Evolutionary conservation across 257 asterid species (phyloP), one percentile per base, ranked within the genome.

Genomic region (Penstemon davidsonii): DNA sequence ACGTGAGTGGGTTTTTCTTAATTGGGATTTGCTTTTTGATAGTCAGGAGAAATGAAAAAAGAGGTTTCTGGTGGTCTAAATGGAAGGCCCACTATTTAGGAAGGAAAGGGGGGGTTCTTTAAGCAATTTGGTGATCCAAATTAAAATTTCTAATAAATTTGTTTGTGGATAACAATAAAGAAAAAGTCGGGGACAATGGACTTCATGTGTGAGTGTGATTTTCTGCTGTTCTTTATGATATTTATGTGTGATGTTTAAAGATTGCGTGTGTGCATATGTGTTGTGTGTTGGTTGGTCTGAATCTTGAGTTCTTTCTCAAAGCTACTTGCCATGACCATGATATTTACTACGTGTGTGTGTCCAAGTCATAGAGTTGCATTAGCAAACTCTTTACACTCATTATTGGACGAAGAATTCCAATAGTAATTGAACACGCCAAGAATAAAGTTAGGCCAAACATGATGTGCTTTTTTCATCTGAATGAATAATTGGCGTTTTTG

Each of bases 131-230:
- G 3, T 4, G 0, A 5, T 4, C 8, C 38, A 41, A 41, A 15
- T 25, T 25, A 8, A 18, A 38, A 46, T 33, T 25, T 46, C 10
- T 10, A 53, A 45, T 45, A 4, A 36, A 25, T n/a, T 37, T n/a
- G 51, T 9, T 8, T 50, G 38, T 39, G 12, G 46, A 36, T 25
- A 49, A 18, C 46, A 42, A 5, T n/a, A 37, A 37, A 53, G 58
- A 61, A 70, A 62, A 44, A 13, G 73, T 53, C 56, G 38, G 63
- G 25, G 18, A 38, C 4, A 67, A 73, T 73, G 68, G 56, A 57
- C 12, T 65, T 65, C 72, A 44, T 73, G 77, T 65, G 69, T 46
- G 66, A 25, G 77, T 65, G 69, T 46, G 66, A 25, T 25, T 25
- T 25, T 25, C 33, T 72, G 55, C 37, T 56, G 49, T 59, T 5